Conservation (phyloP, 768 basidiomycete genomes). For the Mycena belliarum region DNA sequence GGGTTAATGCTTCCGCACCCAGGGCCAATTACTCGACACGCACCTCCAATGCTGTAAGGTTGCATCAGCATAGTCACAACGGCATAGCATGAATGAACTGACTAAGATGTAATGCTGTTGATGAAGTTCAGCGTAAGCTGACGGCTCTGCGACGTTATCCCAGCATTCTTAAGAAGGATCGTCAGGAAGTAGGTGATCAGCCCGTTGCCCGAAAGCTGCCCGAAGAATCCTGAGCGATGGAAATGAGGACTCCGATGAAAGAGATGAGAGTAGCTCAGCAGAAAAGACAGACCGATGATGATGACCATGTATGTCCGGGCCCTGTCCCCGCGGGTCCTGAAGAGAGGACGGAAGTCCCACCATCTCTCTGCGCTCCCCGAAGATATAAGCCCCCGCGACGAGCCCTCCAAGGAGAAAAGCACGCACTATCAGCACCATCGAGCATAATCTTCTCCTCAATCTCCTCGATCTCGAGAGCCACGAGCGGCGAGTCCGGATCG, state of each 20-base stretch:
- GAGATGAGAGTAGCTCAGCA: not conserved
- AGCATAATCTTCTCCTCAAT: slow-evolving; percentile 52
- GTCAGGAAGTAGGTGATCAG: slow-evolving; percentile 53
- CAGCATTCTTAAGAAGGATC: slow-evolving; percentile 40
- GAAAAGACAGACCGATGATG: slow-evolving; percentile 40
- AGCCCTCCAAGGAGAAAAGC: not conserved
- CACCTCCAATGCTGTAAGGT: slow-evolving; percentile 22
- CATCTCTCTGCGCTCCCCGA: slow-evolving; percentile 47
- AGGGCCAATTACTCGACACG: slow-evolving; percentile 22
- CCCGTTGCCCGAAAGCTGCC: slow-evolving; percentile 52
- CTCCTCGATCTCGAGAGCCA: slow-evolving; percentile 53
- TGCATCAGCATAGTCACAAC: not conserved
- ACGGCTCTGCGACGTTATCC: slow-evolving; percentile 43
- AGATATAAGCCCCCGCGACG: not conserved
- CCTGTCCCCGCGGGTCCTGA: slow-evolving; percentile 45
- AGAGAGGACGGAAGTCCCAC: slow-evolving; percentile 58
- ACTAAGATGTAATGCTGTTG: slow-evolving; percentile 53
- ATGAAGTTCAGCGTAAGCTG: slow-evolving; percentile 50
- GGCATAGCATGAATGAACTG: slow-evolving; percentile 16
- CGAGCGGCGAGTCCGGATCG: slow-evolving; percentile 49
- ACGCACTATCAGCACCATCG: slow-evolving; percentile 46
- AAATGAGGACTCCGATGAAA: not conserved
- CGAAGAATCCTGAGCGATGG: slow-evolving; percentile 28
- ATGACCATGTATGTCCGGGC: slow-evolving; percentile 53
- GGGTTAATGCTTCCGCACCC: not conserved